These are phyloP conservation scores for Aspergillus hortae DNA, from an alignment of 2,329 filamentous ascomycete species.

Conservation along the genomic window DNA sequence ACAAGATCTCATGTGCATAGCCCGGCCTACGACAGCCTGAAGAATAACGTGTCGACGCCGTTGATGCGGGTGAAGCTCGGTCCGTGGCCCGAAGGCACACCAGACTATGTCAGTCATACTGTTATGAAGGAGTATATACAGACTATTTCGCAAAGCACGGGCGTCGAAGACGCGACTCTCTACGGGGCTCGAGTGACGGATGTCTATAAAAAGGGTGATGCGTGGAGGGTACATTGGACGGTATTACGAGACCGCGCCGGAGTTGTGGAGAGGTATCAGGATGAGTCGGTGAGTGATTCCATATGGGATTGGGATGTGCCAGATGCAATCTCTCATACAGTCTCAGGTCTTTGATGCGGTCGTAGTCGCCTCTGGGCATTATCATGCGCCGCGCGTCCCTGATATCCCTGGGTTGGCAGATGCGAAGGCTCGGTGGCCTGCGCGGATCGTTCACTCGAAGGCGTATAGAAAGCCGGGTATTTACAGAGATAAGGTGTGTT, in stretches of 20 bases:
- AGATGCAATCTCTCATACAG: too few relatives aligned
- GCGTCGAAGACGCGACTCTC: slow-evolving; percentile 48
- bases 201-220: slow-evolving; percentile 42
- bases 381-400: slow-evolving; percentile 50
- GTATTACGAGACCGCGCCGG: slow-evolving; percentile 32
- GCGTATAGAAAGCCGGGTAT: slow-evolving; percentile 44
- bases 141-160: slow-evolving; percentile 50
- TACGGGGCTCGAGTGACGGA: slow-evolving; percentile 60
- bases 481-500: slow-evolving; percentile 53
- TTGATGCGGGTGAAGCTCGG: slow-evolving; percentile 49
- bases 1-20: slow-evolving; percentile 21
- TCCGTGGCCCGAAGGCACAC: slow-evolving; percentile 58
- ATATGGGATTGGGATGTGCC: too few relatives aligned
- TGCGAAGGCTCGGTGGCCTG: slow-evolving; percentile 46
- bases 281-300: slow-evolving; percentile 7
- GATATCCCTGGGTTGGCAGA: slow-evolving; percentile 46
- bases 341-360: slow-evolving; percentile 46
- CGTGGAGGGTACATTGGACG: slow-evolving; percentile 53
- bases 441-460: slow-evolving; percentile 51
- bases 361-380: slow-evolving; percentile 54
- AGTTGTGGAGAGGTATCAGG: slow-evolving; percentile 4
- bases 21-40: slow-evolving; percentile 52
- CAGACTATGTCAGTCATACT: slow-evolving; percentile 56
- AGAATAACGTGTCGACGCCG: slow-evolving; percentile 53
- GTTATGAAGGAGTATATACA: slow-evolving; percentile 60